Evolutionary conservation across 2,329 filamentous ascomycete species (phyloP), one percentile per base, ranked within the genome.

Genomic region (Neofusicoccum laricinum): DNA sequence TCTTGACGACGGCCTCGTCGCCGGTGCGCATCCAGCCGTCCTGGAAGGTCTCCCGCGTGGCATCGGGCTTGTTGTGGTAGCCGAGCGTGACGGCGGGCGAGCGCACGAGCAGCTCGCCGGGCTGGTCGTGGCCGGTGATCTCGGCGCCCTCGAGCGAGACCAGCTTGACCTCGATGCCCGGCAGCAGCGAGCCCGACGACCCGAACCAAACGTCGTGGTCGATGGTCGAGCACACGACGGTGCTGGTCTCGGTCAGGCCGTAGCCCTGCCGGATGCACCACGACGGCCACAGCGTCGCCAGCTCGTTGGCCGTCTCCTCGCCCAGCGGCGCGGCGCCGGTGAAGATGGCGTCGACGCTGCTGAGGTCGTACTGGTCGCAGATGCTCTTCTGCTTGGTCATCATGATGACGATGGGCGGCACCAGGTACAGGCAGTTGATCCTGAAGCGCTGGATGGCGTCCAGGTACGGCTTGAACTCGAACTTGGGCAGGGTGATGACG

Each of bases 61-160:
- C 92, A 71, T 90, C 89, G 49, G 90, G 88, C 72, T 97, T 96
- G 78, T 96, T 90, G 61, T 96, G 79, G 70, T 97, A 97, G 0
- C 93, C 93, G 0, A 97, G 77, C 0, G 90, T 88, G 1, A 96
- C 86, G 0, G 88, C 88, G 0, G 92, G 93, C 0, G 86, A 87
- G 73, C 92, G 90, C 21, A 96, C 85, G 17, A 91, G 82, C 14
- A 97, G 84, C 76, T 97, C 93, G 40, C 93, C 93, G 0, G 89
- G 90, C 50, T 87, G 86, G 66, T 94, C 86, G 69, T 90, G 88
- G 7, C 80, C 84, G 0, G 85, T 89, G 63, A 95, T 83, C 72
- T 95, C 91, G 5, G 81, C 80, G 1, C 90, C 91, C 66, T 93
- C 89, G 1, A 81, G 75, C 4, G 85, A 86, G 17, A 96, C 76